Conservation (phyloP, 345 rosid species). For the Turritis glabra region DNA sequence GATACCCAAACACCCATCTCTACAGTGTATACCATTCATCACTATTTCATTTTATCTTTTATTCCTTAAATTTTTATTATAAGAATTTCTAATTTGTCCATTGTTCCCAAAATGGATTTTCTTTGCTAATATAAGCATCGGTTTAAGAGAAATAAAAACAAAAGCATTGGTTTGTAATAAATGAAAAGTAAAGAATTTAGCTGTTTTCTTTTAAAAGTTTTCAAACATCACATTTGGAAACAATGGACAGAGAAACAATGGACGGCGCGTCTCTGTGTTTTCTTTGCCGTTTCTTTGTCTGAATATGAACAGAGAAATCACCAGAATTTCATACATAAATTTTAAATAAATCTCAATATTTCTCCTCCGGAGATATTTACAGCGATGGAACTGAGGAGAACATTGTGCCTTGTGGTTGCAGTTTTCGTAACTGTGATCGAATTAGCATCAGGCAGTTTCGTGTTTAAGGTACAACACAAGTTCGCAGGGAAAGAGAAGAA, state of each 20-base stretch:
- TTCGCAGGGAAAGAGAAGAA: conserved; percentile 52
- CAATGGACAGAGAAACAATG: too few relatives aligned
- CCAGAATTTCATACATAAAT: not conserved
- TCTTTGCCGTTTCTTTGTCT: conserved; percentile 10
- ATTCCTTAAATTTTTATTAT: too few relatives aligned
- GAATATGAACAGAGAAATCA: conserved; percentile 15
- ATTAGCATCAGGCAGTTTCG: conserved; percentile 44
- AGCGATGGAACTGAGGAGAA: conserved; percentile 44
- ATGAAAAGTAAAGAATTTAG: not conserved
- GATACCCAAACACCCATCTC: too few relatives aligned
- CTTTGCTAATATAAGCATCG: conserved; percentile 4
- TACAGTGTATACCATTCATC: too few relatives aligned
- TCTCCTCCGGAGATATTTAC: not conserved
- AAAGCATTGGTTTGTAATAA: not conserved
- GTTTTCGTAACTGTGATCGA: conserved; percentile 37
- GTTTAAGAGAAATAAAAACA: not conserved
- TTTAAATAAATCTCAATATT: not conserved
- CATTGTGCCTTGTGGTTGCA: conserved; percentile 28
- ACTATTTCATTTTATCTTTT: too few relatives aligned
- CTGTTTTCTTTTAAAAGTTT: not conserved
- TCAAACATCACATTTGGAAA: conserved; percentile 23
- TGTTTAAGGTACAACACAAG: conserved; percentile 66
- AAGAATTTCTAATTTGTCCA: not conserved
- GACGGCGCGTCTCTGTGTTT: conserved; percentile 23
- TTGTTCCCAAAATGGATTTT: not conserved